Percentiles rank a stretch among this genome's conserved stretches.
Evolutionary conservation across 495 filamentous ascomycete species (phyloP).

Genomic region (Darksidea phi): DNA sequence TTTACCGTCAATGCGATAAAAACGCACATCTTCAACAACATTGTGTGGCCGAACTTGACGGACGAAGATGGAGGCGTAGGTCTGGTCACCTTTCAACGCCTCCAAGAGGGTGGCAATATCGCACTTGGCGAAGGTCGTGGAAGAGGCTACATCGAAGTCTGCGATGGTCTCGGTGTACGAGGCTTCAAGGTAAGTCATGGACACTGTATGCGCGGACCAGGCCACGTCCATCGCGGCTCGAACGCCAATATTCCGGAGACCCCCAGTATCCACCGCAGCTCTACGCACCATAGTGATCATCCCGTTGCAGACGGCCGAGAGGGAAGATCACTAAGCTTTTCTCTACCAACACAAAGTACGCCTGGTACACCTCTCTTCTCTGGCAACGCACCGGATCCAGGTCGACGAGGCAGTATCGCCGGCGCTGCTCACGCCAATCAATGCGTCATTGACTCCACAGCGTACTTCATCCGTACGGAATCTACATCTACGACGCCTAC

Average conservation of each 20-base stretch:
- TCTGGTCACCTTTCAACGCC: slow-evolving; percentile 81
- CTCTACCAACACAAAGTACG: slow-evolving; percentile 23
- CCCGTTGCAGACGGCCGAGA: slow-evolving; percentile 18
- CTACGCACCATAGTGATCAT: slow-evolving; percentile 5
- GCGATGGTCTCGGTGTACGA: slow-evolving; percentile 75
- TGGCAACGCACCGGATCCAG: slow-evolving; percentile 24
- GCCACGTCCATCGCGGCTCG: slow-evolving; percentile 41
- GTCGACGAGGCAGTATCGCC: slow-evolving; percentile 27
- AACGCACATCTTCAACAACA: slow-evolving; percentile 90
- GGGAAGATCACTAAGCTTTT: slow-evolving; percentile 30
- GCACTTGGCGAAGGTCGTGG: slow-evolving; percentile 72
- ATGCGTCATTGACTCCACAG: slow-evolving; percentile 69
- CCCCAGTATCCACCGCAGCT: slow-evolving; percentile 7
- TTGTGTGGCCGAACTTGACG: slow-evolving; percentile 96
- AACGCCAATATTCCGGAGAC: slow-evolving; percentile 36
- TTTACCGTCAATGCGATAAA: slow-evolving; percentile 86
- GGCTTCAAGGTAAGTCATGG: slow-evolving; percentile 83
- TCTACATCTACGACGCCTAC: slow-evolving; percentile 15
- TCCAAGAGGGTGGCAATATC: slow-evolving; percentile 82
- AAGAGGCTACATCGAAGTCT: slow-evolving; percentile 79
- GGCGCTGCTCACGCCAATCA: slow-evolving; percentile 6
- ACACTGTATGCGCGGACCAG: slow-evolving; percentile 71
- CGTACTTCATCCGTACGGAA: slow-evolving; percentile 82
- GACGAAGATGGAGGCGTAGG: slow-evolving; percentile 95
- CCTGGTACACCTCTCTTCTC: slow-evolving; percentile 33